A percentile compares a stretch with the other conserved stretches of the same genome.
Conservation (phyloP, 73 alveolate genomes). For the Stentor roeselii region DNA sequence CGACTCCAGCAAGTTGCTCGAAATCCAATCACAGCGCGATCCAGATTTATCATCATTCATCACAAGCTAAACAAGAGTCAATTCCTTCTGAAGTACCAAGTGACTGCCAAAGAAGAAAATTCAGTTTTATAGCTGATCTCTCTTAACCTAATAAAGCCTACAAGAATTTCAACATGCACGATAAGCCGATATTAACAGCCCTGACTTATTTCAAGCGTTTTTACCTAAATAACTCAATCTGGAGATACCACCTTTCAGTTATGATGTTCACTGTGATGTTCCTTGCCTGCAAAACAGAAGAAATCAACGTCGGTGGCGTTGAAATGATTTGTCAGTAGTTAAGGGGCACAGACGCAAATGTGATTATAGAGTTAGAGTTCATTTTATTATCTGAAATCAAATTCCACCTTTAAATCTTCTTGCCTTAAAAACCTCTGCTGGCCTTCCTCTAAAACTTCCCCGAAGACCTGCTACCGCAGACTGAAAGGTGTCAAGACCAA, state of each 20-base stretch:
- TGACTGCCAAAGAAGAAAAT: not conserved
- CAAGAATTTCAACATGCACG: not conserved
- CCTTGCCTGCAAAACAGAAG: constrained; percentile 20
- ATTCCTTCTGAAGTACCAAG: not conserved
- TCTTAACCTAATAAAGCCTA: not conserved
- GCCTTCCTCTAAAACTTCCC: not conserved
- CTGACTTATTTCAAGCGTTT: not conserved
- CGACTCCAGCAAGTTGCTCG: no score
- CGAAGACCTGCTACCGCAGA: not conserved
- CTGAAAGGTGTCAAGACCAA: not conserved
- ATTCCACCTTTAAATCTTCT: not conserved
- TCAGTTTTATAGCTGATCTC: not conserved
- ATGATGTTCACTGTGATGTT: constrained; percentile 3
- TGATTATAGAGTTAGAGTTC: not conserved
- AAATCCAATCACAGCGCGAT: not conserved
- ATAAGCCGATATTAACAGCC: not conserved
- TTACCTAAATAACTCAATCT: not conserved
- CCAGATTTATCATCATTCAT: not conserved
- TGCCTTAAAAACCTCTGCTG: not conserved
- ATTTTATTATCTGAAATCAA: not conserved
- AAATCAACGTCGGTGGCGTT: constrained; percentile 8
- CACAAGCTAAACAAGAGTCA: not conserved
- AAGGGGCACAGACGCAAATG: not conserved
- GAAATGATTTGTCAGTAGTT: not conserved
- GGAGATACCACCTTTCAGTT: not conserved